Base-by-base conservation (phyloP, 208 protist species). In the Trypanosoma caninum region DNA sequence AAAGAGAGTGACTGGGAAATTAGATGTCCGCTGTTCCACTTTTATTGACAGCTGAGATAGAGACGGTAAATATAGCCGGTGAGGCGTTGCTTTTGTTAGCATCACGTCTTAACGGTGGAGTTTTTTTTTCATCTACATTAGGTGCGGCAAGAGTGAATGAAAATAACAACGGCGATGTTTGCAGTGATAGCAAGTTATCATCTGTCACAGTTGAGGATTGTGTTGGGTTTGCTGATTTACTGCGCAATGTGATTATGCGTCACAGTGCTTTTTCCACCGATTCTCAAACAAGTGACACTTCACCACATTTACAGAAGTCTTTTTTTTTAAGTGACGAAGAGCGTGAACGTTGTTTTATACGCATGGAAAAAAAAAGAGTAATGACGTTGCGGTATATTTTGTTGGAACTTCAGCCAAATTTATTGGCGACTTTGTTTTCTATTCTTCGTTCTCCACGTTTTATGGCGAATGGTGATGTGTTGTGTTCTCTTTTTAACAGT, bases 381-480 rank as follows among this genome's bases (percentile, higher is more conserved):
- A 16, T 54, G 30, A 46, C 58, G 7, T 20, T 64, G n/a, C 58
- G 33, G 4, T 23, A 54, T 54, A 3, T 67, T 9, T 11, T 67
- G n/a, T 67, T 67, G 47, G 61, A 58, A 22, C 11, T 59, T 40
- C 33, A 59, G 30, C 61, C 61, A 2, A 44, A 58, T 11, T 18
- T 67, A n/a, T 14, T 67, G 27, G 46, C 61, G 2, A 67, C 53
- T 30, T 16, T 67, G 18, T 23, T 67, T 25, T 56, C 61, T 13
- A 51, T 67, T 59, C 33, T 67, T 10, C 48, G 59, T 9, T 47
- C 61, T 2, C 61, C 61, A 28, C 61, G 59, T 30, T 42, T 59
- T 47, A 67, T 59, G 61, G 30, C 33, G 1, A 44, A 58, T 7
- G 50, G 41, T 56, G 61, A 67, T 35, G 51, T 27, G 8, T 6